Conservation (phyloP, 495 filamentous ascomycete genomes). For the Pyronema omphalodes region DNA sequence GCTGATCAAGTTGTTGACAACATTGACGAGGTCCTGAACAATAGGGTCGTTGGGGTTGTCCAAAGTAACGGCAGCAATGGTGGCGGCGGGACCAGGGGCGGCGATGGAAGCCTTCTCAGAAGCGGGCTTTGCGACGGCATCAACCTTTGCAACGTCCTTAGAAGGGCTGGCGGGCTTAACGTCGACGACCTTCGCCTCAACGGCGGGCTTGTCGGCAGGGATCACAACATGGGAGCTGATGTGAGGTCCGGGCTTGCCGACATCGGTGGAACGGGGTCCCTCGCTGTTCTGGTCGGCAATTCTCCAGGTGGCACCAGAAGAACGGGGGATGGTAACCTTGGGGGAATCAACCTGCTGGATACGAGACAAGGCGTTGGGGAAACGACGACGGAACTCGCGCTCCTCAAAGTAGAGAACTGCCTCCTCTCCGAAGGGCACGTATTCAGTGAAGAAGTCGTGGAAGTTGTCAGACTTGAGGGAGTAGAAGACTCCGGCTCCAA, state of each 20-base stretch:
- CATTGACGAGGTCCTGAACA: conserved; percentile 84
- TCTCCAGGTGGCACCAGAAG: conserved; percentile 71
- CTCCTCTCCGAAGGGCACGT: conserved; percentile 85
- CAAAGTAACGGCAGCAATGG: conserved; percentile 35
- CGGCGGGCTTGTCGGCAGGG: not conserved
- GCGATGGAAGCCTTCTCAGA: conserved; percentile 22
- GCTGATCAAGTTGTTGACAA: conserved; percentile 86
- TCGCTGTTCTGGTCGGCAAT: conserved; percentile 39
- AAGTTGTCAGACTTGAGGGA: conserved; percentile 90
- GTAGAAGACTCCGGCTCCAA: conserved; percentile 76
- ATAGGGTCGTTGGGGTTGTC: conserved; percentile 61
- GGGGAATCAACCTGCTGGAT: conserved; percentile 28
- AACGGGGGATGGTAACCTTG: conserved; percentile 62
- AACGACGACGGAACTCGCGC: conserved; percentile 77
- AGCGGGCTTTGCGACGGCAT: conserved; percentile 27
- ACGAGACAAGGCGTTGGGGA: conserved; percentile 49
- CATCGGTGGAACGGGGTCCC: conserved; percentile 15
- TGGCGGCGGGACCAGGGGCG: conserved; percentile 1
- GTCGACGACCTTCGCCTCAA: conserved; percentile 22
- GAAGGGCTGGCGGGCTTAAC: conserved; percentile 18
- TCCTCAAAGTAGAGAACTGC: conserved; percentile 95
- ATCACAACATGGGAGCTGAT: conserved; percentile 6
- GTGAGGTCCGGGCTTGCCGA: conserved; percentile 19
- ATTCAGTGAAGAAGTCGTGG: conserved; percentile 98
- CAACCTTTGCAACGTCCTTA: conserved; percentile 11